A percentile compares a stretch with the other conserved stretches of the same genome.
Conservation (phyloP, 169 alveolate species). For the Eimeria acervulina region DNA sequence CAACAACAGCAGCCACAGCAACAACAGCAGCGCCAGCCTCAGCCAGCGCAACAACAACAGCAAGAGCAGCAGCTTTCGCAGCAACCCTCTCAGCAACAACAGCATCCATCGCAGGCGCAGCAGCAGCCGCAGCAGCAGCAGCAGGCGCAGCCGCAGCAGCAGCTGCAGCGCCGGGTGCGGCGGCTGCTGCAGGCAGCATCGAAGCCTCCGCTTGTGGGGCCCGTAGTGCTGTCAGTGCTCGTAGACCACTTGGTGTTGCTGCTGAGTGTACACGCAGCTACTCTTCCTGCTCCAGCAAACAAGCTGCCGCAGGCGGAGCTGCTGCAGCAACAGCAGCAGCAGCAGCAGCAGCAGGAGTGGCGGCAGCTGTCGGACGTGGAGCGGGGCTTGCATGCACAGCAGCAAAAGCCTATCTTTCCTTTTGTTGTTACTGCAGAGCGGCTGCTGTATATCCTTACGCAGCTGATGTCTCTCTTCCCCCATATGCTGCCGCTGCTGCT, state of each 20-base stretch:
- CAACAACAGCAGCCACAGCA: constrained; percentile 7
- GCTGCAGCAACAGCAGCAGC: constrained; percentile 63
- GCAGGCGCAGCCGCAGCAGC: constrained; percentile 64
- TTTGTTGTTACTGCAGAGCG: constrained; percentile 73
- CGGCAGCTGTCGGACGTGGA: constrained; percentile 27
- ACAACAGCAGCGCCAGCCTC: neutral
- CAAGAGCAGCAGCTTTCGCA: neutral
- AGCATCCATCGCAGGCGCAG: neutral
- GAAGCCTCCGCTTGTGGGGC: constrained; percentile 59
- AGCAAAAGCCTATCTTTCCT: constrained; percentile 61
- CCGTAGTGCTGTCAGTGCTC: constrained; percentile 49
- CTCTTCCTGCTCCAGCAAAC: neutral
- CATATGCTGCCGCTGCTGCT: constrained; percentile 61
- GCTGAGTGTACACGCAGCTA: constrained; percentile 58
- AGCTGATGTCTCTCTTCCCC: constrained; percentile 57
- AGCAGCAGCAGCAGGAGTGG: constrained; percentile 49
- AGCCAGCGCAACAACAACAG: neutral
- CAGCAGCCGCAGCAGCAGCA: neutral
- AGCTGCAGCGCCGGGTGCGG: constrained; percentile 66
- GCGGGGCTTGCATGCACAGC: neutral
- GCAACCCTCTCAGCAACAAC: constrained; percentile 43
- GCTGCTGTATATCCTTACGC: constrained; percentile 67
- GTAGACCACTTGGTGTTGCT: constrained; percentile 59
- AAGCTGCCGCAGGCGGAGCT: constrained; percentile 9
- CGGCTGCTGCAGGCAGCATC: constrained; percentile 74